phyloP scores from a whole-genome alignment of 495 filamentous ascomycete species.

The Trichodelitschia bisporula region DNA sequence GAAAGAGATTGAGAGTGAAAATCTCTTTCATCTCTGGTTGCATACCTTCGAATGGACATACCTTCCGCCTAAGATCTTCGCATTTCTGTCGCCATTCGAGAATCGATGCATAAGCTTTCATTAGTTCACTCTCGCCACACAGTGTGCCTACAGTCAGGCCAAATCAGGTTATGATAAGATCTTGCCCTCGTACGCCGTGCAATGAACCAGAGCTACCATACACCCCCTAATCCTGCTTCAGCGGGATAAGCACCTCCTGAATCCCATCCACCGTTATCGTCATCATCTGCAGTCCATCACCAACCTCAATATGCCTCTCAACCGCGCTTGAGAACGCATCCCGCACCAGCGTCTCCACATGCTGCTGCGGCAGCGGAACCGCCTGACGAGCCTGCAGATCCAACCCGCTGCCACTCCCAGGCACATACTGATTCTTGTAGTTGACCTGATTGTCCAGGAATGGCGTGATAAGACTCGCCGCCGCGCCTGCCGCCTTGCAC shows the following conservation, averaged over 20 bases:
- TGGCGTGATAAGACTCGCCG: conserved; percentile 90
- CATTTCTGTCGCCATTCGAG: not conserved
- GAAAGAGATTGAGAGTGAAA: not conserved
- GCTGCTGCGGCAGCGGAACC: conserved; percentile 37
- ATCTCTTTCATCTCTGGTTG: not conserved
- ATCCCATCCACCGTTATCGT: conserved; percentile 71
- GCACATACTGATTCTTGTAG: conserved; percentile 95
- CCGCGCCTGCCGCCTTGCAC: conserved; percentile 86
- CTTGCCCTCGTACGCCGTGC: not conserved
- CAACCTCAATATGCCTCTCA: conserved; percentile 96
- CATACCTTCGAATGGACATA: not conserved
- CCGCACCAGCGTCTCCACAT: conserved; percentile 69
- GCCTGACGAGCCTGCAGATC: conserved; percentile 42
- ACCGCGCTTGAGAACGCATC: conserved; percentile 96
- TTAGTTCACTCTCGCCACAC: no score
- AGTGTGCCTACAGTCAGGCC: not conserved
- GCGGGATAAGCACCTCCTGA: conserved; percentile 53
- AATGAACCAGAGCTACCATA: not conserved
- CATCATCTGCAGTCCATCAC: conserved; percentile 89
- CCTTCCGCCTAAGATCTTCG: not conserved
- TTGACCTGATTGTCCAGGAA: conserved; percentile 99
- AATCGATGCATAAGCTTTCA: not conserved
- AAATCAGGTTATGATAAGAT: not conserved
- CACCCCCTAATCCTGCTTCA: conserved; percentile 65
- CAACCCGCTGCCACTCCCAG: conserved; percentile 66